A percentile compares a stretch with the other conserved stretches of the same genome.
Evolutionary conservation across 352 stramenopile genomes (phyloP).

Genomic region (Globisporangium carolinianum): DNA sequence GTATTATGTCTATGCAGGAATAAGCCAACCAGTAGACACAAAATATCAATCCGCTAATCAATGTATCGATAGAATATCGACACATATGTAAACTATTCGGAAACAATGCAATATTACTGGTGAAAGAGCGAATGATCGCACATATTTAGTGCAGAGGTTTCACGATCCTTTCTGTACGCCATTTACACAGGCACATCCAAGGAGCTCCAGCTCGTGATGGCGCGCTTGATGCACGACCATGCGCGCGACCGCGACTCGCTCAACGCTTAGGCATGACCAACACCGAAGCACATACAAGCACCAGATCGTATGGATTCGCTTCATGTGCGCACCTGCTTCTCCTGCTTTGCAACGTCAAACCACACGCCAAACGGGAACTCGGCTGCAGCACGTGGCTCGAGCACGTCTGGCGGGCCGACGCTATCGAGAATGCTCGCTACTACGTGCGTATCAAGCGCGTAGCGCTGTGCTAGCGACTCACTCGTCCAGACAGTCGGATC

Average conservation of each 20-base stretch:
- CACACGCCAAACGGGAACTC: constrained; percentile 61
- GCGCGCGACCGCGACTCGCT: too few relatives aligned
- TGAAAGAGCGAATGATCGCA: too few relatives aligned
- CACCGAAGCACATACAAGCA: too few relatives aligned
- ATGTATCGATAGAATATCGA: too few relatives aligned
- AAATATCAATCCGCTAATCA: too few relatives aligned
- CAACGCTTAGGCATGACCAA: background rate
- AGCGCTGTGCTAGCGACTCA: constrained; percentile 42
- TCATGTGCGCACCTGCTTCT: background rate
- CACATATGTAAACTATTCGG: too few relatives aligned
- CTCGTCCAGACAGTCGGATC: constrained; percentile 39
- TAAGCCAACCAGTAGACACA: too few relatives aligned
- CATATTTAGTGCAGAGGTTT: background rate
- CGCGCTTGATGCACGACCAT: background rate
- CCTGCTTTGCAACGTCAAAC: constrained; percentile 14
- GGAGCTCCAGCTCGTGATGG: too few relatives aligned
- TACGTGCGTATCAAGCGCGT: constrained; percentile 24
- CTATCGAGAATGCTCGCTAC: constrained; percentile 30
- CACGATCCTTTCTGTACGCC: background rate
- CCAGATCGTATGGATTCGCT: background rate
- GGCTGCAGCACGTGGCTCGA: constrained; percentile 33
- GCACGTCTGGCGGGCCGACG: constrained; percentile 49
- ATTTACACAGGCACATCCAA: background rate
- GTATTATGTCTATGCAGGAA: too few relatives aligned
- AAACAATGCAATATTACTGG: too few relatives aligned